Evolutionary conservation across 2,329 filamentous ascomycete species (phyloP), one percentile per base, ranked within the genome.

Genomic region (Trichoderma afroharzianum): DNA sequence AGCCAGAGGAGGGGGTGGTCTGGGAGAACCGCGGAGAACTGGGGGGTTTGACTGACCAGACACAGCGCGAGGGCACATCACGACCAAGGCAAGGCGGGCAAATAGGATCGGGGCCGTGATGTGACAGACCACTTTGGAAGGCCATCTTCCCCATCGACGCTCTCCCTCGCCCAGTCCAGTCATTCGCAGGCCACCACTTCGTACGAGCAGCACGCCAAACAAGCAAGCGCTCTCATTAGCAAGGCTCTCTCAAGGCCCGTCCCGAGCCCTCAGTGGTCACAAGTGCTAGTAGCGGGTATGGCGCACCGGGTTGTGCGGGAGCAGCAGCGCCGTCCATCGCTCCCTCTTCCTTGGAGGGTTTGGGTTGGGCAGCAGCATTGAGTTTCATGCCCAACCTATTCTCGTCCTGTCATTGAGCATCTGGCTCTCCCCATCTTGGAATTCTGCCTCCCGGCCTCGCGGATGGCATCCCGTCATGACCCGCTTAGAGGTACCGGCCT

Each of bases 341-440:
- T 53, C 67, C 39, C 33, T 66, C 50, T 43, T 61, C 71, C 53
- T 62, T 28, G 39, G 36, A 61, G 64, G 55, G 66, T 39, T 21
- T 18, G 39, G 57, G 68, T 73, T 70, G 61, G 72, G 71, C 72
- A 33, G 68, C 73, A 55, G 69, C 39, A 43, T n/a, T 36, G 18
- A 61, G 68, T 36, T 68, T 74, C 71, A 68, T 75, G 74, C 73
- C 73, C 72, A 74, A 74, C 72, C 70, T 71, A 18, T 69, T 61
- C 71, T 72, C 57, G 58, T 47, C 64, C 24, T 58, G 55, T 59
- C 32, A 58, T 64, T 68, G 58, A 59, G 69, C 63, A 12, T 70
- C 62, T 57, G 28, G 28, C 55, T 59, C 57, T 59, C 57, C 32
- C 63, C 63, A 53, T 53, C 57, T 43, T 66, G 36, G 28, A 66